Evolutionary conservation across 2,329 filamentous ascomycete species (phyloP).

Genomic region (Phialophora expanda): DNA sequence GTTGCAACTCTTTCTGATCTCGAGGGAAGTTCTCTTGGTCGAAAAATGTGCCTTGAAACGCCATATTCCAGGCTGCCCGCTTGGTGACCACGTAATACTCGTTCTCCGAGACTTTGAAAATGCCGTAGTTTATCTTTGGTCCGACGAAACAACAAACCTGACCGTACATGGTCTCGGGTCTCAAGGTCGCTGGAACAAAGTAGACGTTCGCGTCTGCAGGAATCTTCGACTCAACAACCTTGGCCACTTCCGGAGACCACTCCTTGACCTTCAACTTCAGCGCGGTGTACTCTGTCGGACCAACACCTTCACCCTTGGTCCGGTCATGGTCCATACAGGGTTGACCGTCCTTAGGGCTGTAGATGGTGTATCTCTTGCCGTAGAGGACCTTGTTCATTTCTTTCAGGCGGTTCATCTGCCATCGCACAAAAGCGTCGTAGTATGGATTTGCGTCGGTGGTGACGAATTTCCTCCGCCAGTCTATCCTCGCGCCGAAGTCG

Average conservation of each 20-base stretch:
- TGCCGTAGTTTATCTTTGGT: slow-evolving; percentile 83
- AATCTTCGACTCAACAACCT: slow-evolving; percentile 75
- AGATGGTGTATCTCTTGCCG: slow-evolving; percentile 90
- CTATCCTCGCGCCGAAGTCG: slow-evolving; percentile 82
- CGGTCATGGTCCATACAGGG: slow-evolving; percentile 88
- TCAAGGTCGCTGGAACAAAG: slow-evolving; percentile 87
- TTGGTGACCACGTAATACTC: slow-evolving; percentile 81
- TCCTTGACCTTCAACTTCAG: slow-evolving; percentile 89
- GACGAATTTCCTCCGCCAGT: slow-evolving; percentile 91
- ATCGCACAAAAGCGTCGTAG: slow-evolving; percentile 92
- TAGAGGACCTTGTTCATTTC: slow-evolving; percentile 49
- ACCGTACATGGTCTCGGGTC: slow-evolving; percentile 98
- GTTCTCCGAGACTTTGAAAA: slow-evolving; percentile 76
- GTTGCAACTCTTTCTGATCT: slow-evolving; percentile 73
- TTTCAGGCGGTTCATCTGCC: slow-evolving; percentile 59
- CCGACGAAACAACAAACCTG: slow-evolving; percentile 96
- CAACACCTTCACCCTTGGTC: slow-evolving; percentile 78
- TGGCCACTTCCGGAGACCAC: slow-evolving; percentile 78
- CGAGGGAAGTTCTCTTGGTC: slow-evolving; percentile 53
- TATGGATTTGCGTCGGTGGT: slow-evolving; percentile 97
- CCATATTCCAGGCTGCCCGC: slow-evolving; percentile 89
- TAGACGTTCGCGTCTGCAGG: slow-evolving; percentile 80
- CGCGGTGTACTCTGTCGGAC: slow-evolving; percentile 89
- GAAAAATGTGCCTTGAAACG: slow-evolving; percentile 85
- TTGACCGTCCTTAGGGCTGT: slow-evolving; percentile 86